Evolutionary conservation across 2,329 filamentous ascomycete species (phyloP).

Genomic region (Claviceps arundinis): DNA sequence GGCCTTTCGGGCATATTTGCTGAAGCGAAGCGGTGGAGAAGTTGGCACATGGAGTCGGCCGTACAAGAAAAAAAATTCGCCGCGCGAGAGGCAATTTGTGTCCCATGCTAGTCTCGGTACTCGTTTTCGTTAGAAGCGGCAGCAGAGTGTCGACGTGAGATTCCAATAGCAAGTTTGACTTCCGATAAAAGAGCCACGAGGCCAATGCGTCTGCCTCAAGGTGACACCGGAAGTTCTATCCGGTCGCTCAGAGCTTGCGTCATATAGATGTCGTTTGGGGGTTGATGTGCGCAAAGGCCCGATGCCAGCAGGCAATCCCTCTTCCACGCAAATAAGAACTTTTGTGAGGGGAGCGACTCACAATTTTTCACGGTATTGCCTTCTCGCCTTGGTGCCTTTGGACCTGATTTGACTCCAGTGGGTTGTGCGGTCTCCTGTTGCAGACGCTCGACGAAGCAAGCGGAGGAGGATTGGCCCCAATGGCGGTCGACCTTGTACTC

Average conservation of each 20-base stretch:
- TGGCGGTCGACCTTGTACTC: background rate
- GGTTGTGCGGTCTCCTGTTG: background rate
- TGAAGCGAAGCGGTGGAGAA: background rate
- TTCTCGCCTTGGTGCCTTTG: background rate
- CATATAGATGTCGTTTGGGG: slow-evolving; percentile 2
- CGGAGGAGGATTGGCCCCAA: background rate
- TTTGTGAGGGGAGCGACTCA: background rate
- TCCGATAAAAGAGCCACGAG: background rate
- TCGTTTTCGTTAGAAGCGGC: background rate
- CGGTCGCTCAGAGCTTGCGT: slow-evolving; percentile 3
- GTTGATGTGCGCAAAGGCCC: slow-evolving; percentile 7
- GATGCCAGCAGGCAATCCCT: background rate
- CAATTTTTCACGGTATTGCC: background rate
- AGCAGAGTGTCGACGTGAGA: background rate
- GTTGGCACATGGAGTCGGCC: background rate
- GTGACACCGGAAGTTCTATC: slow-evolving; percentile 4
- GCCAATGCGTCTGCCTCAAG: background rate
- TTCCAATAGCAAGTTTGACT: background rate
- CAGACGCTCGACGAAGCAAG: background rate
- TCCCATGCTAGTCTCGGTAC: background rate
- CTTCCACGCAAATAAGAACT: background rate
- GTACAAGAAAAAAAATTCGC: background rate
- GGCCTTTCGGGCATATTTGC: background rate
- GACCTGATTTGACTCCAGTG: background rate
- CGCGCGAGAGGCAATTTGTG: background rate